These are phyloP conservation scores for Amanita thiersii DNA, from an alignment of 768 basidiomycete genomes.

Conservation along the genomic window DNA sequence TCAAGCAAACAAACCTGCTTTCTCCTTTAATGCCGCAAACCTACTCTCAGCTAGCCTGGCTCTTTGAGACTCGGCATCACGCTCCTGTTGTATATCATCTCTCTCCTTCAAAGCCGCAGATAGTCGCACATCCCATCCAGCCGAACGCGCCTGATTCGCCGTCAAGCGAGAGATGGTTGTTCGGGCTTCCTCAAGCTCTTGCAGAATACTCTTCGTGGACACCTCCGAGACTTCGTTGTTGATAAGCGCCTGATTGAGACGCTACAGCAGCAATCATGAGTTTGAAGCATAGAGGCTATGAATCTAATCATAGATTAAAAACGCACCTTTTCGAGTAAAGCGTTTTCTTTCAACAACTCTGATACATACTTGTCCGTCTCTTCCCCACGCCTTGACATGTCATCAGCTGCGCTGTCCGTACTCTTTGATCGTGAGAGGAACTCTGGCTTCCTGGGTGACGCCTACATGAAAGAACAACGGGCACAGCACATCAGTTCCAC, in stretches of 20 bases:
- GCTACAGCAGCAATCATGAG: conserved; percentile 29
- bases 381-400: conserved; percentile 22
- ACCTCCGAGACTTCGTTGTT: conserved; percentile 78
- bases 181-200: conserved; percentile 71
- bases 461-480: conserved; percentile 4
- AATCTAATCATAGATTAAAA: neutral
- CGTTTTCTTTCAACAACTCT: conserved; percentile 47
- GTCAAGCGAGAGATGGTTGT: conserved; percentile 58
- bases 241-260: conserved; percentile 68
- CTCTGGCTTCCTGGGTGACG: neutral
- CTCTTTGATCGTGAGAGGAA: conserved; percentile 2
- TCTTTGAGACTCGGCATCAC: conserved; percentile 60
- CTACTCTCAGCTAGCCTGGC: conserved; percentile 64
- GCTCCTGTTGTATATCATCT: conserved; percentile 81
- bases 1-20: conserved; percentile 39
- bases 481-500: too few relatives aligned
- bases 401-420: conserved; percentile 13
- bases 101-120: conserved; percentile 61
- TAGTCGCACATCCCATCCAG: conserved; percentile 64
- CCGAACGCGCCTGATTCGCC: conserved; percentile 59
- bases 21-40: conserved; percentile 55
- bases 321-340: conserved; percentile 49
- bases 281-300: neutral
- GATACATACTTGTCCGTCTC: conserved; percentile 19
- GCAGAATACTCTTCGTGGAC: conserved; percentile 64